Conservation (phyloP, 1,139 yeast species). For the Hansenula anomala region DNA sequence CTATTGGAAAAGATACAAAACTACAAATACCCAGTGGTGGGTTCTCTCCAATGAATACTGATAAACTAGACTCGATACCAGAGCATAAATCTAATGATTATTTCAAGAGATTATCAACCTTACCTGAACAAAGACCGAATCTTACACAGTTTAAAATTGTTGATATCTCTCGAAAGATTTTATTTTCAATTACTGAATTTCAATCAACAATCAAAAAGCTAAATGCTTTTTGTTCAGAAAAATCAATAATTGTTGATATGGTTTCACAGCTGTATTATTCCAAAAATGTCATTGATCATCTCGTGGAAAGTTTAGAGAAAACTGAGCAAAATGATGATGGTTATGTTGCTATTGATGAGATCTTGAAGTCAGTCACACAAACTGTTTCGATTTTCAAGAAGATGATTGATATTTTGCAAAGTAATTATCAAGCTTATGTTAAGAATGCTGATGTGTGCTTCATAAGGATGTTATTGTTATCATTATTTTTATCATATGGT, state of each 20-base stretch:
- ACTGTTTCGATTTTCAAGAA: slow-evolving; percentile 43
- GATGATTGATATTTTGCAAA: slow-evolving; percentile 44
- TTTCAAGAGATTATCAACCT: slow-evolving; percentile 63
- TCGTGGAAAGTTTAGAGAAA: slow-evolving; percentile 56
- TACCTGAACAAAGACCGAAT: slow-evolving; percentile 43
- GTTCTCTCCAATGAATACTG: slow-evolving; percentile 9
- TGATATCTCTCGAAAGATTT: slow-evolving; percentile 49
- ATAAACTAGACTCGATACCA: slow-evolving; percentile 13
- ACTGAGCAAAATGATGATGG: slow-evolving; percentile 37
- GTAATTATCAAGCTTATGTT: slow-evolving; percentile 43
- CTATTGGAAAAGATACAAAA: neutral
- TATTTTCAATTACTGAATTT: slow-evolving; percentile 62
- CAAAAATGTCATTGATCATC: slow-evolving; percentile 51
- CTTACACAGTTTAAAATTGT: slow-evolving; percentile 28
- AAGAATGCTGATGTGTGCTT: slow-evolving; percentile 62
- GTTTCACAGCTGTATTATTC: slow-evolving; percentile 51
- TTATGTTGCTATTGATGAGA: slow-evolving; percentile 25
- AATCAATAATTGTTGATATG: slow-evolving; percentile 54
- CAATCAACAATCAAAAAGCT: slow-evolving; percentile 66
- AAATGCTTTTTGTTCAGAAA: slow-evolving; percentile 63
- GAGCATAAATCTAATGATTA: slow-evolving; percentile 60
- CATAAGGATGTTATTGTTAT: slow-evolving; percentile 66
- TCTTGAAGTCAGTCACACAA: slow-evolving; percentile 30
- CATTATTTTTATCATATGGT: slow-evolving; percentile 66
- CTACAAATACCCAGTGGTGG: neutral